Conservation (phyloP, 176 grass and related monocot species). For the Poa pratensis region DNA sequence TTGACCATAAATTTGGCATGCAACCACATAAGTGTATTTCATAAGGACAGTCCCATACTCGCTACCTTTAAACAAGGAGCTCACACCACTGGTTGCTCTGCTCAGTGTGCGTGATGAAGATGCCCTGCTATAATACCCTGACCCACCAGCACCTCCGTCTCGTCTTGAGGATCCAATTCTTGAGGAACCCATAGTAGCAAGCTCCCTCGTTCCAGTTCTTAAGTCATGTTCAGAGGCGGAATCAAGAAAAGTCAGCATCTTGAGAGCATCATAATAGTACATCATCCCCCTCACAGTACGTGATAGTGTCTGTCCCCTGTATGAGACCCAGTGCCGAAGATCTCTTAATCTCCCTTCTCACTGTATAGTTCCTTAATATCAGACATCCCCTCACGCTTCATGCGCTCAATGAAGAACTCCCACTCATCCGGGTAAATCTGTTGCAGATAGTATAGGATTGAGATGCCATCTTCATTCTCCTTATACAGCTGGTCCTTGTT, state of each 20-base stretch:
- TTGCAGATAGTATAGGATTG: constrained; percentile 87
- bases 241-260: constrained; percentile 95
- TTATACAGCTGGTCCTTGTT: constrained; percentile 86
- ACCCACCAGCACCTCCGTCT: constrained; percentile 46
- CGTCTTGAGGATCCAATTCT: constrained; percentile 55
- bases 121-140: constrained; percentile 54
- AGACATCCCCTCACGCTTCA: constrained; percentile 78
- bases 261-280: constrained; percentile 97
- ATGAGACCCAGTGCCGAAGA: constrained; percentile 88
- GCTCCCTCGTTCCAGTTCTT: constrained; percentile 65
- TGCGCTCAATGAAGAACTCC: constrained; percentile 82
- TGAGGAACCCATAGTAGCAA: constrained; percentile 60
- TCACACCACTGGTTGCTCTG: constrained; percentile 70
- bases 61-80: constrained; percentile 85
- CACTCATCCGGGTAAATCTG: constrained; percentile 93
- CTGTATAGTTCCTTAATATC: constrained; percentile 67
- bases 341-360: constrained; percentile 63
- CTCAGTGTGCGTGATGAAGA: constrained; percentile 61
- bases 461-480: constrained; percentile 93
- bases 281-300: constrained; percentile 95
- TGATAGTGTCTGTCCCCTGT: constrained; percentile 88
- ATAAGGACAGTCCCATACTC: constrained; percentile 90
- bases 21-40: constrained; percentile 98
- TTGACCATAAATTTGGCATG: constrained; percentile 90
- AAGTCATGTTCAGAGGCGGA: constrained; percentile 91